Base-by-base conservation (phyloP, 306 rosid species). In the Betula pendula region DNA sequence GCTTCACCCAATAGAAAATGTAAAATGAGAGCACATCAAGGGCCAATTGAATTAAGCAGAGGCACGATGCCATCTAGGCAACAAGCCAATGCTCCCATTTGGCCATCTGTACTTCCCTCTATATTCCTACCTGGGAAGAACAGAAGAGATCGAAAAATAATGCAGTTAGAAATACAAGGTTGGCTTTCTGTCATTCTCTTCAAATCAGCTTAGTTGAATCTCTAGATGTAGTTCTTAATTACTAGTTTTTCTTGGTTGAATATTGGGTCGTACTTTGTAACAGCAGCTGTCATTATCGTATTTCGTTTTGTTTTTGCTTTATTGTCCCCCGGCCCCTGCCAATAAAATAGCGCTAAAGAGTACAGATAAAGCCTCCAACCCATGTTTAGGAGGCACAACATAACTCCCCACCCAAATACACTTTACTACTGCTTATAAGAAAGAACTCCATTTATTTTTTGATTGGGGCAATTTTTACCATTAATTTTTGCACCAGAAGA, bases 61-160 rank as follows among this genome's bases (percentile, higher is more conserved):
- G 44, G 74, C 68, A 38, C 31, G 45, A 17, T 17, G 75, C 63
- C 55, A 5, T 44, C 1, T 3, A 69, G 73, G 73, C 22, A 70
- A 48, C 43, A 48, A 47, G 73, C 73, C 73, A 56, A 20, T 35
- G 65, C 59, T 48, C 13, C 17, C 68, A 49, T 68, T 25, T 25
- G 44, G 31, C 71, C 13, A 44, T 27, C 47, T 58, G 6, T 12
- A 24, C 51, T 29, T 43, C 48, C 29, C 24, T 8, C 31, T 48
- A 31, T 19, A 8, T n/a, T 44, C 20, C 71, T 62, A 60, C 38
- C 50, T 20, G 15, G 24, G 20, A 75, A 65, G 59, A 47, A 44
- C 5, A 44, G 29, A 19, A 25, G 14, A 62, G 14, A 16, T 6
- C n/a, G n/a, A n/a, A n/a, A n/a, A n/a, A n/a, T n/a, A 15, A 15